Conservation (phyloP, 129 eudicot genomes). For the Kitagawia praeruptora region DNA sequence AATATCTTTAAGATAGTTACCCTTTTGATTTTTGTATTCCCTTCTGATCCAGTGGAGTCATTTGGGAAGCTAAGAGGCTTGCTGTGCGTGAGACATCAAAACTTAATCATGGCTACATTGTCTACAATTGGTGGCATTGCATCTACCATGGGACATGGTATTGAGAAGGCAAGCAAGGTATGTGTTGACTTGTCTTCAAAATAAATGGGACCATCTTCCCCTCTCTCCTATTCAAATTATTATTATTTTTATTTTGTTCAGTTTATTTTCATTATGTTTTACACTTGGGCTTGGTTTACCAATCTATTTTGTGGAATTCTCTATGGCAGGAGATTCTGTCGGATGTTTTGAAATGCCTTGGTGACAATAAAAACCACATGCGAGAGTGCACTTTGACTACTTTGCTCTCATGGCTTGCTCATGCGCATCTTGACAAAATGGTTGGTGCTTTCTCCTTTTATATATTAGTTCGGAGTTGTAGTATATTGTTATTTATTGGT, state of each 20-base stretch:
- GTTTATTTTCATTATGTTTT: not conserved
- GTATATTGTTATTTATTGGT: not conserved
- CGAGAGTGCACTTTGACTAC: conserved; percentile 79
- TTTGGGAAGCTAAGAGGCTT: conserved; percentile 93
- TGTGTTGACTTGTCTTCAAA: conserved; percentile 24
- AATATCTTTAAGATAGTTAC: not conserved
- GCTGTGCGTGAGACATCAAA: conserved; percentile 84
- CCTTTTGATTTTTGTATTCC: conserved; percentile 3
- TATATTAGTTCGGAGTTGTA: not conserved
- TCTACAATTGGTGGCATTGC: conserved; percentile 83
- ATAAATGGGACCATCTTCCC: too few species aligned
- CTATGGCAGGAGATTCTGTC: conserved; percentile 77
- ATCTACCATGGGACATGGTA: conserved; percentile 12
- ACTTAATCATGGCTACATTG: conserved; percentile 72
- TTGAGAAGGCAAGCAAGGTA: conserved; percentile 99
- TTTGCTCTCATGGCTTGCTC: conserved; percentile 87
- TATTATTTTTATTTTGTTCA: not conserved
- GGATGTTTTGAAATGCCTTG: conserved; percentile 84
- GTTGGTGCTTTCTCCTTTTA: conserved; percentile 20
- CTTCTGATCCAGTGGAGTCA: conserved; percentile 51
- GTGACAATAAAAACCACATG: conserved; percentile 96
- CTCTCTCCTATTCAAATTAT: too few species aligned
- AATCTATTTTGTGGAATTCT: not conserved
- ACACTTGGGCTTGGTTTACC: not conserved
- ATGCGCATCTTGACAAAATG: conserved; percentile 98